A percentile compares a stretch with the other conserved stretches of the same genome.
Evolutionary conservation across 306 rosid genomes (phyloP).

Genomic region (Fagus sylvatica): DNA sequence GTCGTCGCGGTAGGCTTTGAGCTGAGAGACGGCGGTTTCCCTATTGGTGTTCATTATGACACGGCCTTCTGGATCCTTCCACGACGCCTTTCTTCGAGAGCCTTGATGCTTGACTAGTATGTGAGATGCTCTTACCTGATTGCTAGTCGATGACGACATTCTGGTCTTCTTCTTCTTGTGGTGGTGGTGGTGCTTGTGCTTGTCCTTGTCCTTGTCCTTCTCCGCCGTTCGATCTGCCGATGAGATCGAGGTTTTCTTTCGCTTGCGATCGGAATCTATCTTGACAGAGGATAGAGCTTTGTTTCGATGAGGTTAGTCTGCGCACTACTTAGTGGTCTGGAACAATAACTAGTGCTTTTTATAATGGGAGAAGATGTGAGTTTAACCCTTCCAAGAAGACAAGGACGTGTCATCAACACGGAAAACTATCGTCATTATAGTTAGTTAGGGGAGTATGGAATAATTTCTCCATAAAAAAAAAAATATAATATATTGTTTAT

Average conservation of each 20-base stretch:
- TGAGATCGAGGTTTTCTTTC: slow-evolving; percentile 63
- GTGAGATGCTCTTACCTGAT: slow-evolving; percentile 93
- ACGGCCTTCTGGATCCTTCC: slow-evolving; percentile 97
- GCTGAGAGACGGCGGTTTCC: slow-evolving; percentile 73
- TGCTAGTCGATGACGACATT: slow-evolving; percentile 65
- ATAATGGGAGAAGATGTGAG: not conserved
- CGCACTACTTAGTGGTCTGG: not conserved
- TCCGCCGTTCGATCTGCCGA: slow-evolving; percentile 48
- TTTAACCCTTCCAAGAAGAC: not conserved
- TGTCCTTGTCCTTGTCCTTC: slow-evolving; percentile 53
- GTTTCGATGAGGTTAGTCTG: not conserved
- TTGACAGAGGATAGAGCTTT: slow-evolving; percentile 18
- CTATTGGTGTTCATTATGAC: slow-evolving; percentile 70
- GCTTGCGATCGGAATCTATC: slow-evolving; percentile 79
- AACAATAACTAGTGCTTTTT: not conserved
- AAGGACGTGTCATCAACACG: too few relatives aligned
- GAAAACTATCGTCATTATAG: too few relatives aligned
- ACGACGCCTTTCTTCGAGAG: slow-evolving; percentile 85
- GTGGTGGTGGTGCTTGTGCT: slow-evolving; percentile 19
- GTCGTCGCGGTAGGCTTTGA: slow-evolving; percentile 63
- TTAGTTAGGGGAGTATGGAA: too few relatives aligned
- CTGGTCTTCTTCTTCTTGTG: slow-evolving; percentile 36
- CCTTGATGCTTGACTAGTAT: slow-evolving; percentile 92
- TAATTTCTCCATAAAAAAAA: too few relatives aligned
- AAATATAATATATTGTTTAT: too few relatives aligned